These are phyloP conservation scores for Perilla frutescens DNA, from an alignment of 257 asterid species.

Conservation along the genomic window DNA sequence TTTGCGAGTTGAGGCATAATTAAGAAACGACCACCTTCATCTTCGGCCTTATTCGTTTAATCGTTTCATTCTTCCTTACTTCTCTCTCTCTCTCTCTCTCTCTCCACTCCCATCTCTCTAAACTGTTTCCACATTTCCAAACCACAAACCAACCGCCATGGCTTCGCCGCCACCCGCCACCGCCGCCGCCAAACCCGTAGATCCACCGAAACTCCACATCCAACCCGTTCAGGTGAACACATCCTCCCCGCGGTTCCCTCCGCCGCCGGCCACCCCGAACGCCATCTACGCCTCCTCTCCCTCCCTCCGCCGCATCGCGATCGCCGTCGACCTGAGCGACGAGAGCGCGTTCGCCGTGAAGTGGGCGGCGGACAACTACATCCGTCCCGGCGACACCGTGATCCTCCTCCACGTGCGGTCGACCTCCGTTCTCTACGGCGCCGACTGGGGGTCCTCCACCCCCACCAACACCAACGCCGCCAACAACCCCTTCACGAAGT, in stretches of 20 bases:
- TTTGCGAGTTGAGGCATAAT: too few species aligned
- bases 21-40: conserved; percentile 1
- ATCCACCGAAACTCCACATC: conserved; percentile 31
- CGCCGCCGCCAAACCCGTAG: conserved; percentile 12
- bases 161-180: conserved; percentile 25
- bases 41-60: conserved; percentile 9
- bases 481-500: conserved; percentile 18
- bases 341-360: conserved; percentile 67
- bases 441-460: conserved; percentile 69
- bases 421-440: conserved; percentile 53
- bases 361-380: conserved; percentile 70
- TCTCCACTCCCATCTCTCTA: not conserved
- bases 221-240: conserved; percentile 41
- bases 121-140: not conserved
- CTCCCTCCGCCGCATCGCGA: conserved; percentile 57
- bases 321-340: conserved; percentile 71
- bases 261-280: conserved; percentile 36
- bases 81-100: conserved; percentile 13
- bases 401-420: conserved; percentile 60
- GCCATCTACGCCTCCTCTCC: conserved; percentile 43
- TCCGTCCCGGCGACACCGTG: conserved; percentile 67
- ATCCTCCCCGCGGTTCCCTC: conserved; percentile 64
- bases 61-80: conserved; percentile 15
- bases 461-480: conserved; percentile 36
- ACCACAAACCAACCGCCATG: conserved; percentile 15